Base-by-base conservation (phyloP, 208 protist genomes). In the Balamuthia mandrillaris region DNA sequence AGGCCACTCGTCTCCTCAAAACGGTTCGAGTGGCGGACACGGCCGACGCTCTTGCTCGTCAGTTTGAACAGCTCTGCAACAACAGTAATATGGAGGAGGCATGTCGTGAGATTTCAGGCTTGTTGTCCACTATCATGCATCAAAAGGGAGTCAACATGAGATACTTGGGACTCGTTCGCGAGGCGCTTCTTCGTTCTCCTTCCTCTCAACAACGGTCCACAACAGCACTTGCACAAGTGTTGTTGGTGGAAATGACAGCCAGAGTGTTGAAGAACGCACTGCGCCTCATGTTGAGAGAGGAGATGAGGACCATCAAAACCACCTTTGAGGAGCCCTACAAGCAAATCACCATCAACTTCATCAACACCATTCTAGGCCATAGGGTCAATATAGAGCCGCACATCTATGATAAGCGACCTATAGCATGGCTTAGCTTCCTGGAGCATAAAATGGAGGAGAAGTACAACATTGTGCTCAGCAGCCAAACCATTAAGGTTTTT, bases 321-420 rank as follows among this genome's bases (percentile, higher is more conserved):
- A 66, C 75, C 54, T 82, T 66, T 35, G 75, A 82, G 45, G 75
- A 82, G 12, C 75, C 75, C 52, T 82, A 82, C 35, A 82, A 82
- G 75, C 51, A 47, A 42, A 33, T 82, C n/a, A 65, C 45, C 37
- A 82, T 82, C 75, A 82, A 82, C 75, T 82, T 82, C 75, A 14
- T 82, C 51, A 82, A 82, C 39, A 82, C 75, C 16, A 82, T 82
- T 10, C 75, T 82, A 14, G 51, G 54, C 16, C 75, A 82, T n/a
- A 33, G 51, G 29, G 75, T 82, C 27, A 35, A 44, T 24, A 35
- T 3, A 12, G 49, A 41, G 24, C 2, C 27, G 5, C 0, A 18
- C 75, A 35, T 14, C 9, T 29, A 33, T 70, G 14, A 6, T 54
- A 3, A 16, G 12, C 31, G 75, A 21, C 75, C 75, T 14, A 35